Conservation (phyloP, 108 stramenopile species). For the Fragilaria radians region DNA sequence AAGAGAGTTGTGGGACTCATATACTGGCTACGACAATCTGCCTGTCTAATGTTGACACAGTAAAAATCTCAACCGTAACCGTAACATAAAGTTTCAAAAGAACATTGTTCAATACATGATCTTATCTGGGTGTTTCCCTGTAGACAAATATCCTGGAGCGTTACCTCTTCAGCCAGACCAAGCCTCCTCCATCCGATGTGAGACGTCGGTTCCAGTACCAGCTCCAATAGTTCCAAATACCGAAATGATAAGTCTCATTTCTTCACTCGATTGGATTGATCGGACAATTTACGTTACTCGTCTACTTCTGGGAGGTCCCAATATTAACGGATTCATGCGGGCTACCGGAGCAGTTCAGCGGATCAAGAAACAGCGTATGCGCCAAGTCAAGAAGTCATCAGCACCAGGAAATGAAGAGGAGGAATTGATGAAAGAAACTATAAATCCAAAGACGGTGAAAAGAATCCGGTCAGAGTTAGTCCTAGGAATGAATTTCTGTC, state of each 20-base stretch:
- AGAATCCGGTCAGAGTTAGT: conserved; percentile 60
- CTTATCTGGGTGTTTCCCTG: no score
- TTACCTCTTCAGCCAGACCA: no score
- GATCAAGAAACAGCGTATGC: conserved; percentile 67
- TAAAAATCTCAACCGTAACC: no score
- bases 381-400: conserved; percentile 25
- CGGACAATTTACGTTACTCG: conserved; percentile 49
- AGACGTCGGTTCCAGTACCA: conserved; percentile 6
- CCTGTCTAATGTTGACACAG: no score
- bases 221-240: conserved; percentile 9
- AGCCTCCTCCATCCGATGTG: conserved; percentile 3
- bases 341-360: conserved; percentile 60
- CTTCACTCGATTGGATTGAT: conserved; percentile 41
- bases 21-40: no score
- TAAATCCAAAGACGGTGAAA: conserved; percentile 66
- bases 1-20: no score
- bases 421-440: conserved; percentile 38
- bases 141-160: no score
- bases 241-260: conserved; percentile 23
- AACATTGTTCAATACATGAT: no score
- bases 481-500: conserved; percentile 52
- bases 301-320: conserved; percentile 53
- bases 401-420: conserved; percentile 19
- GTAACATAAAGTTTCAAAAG: no score
- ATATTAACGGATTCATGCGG: conserved; percentile 65